These are phyloP conservation scores for Populus hybrid DNA, from an alignment of 441 rosid genomes.

Conservation along the genomic window DNA sequence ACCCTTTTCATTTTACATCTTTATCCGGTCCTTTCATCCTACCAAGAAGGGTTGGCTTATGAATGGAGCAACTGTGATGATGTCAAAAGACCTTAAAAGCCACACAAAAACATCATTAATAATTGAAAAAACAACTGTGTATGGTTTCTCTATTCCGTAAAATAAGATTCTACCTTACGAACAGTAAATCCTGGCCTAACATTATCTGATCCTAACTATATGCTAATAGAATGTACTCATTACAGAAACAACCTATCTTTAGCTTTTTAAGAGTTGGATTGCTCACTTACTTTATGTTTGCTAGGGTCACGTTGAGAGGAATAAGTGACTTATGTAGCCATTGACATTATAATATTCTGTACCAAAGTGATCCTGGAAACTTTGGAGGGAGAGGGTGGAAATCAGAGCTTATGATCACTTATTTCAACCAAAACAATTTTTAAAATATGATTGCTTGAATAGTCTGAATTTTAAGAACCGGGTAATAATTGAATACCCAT, in stretches of 20 bases:
- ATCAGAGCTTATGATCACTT: neutral
- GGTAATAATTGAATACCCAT: neutral
- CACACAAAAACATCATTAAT: neutral
- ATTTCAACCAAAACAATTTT: neutral
- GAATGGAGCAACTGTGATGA: neutral
- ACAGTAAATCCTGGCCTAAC: neutral
- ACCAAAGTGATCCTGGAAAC: neutral
- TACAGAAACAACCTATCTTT: neutral
- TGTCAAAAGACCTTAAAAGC: neutral
- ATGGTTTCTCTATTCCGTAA: neutral
- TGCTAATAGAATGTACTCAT: neutral
- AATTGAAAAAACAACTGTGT: neutral
- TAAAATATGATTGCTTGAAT: neutral
- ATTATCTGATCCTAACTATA: neutral
- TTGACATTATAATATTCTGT: neutral
- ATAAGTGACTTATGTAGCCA: neutral
- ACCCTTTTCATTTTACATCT: neutral
- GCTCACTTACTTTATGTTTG: no score
- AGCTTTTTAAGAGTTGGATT: no score
- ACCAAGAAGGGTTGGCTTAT: neutral
- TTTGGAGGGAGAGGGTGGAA: neutral
- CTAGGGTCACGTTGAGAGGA: neutral
- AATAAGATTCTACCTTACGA: neutral
- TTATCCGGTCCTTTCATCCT: neutral
- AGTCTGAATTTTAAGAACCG: neutral